Percentiles rank a stretch among this genome's conserved stretches.
These are phyloP conservation scores for Bonnemaisonia californica DNA, from an alignment of 31 red algal species.

Conservation along the genomic window DNA sequence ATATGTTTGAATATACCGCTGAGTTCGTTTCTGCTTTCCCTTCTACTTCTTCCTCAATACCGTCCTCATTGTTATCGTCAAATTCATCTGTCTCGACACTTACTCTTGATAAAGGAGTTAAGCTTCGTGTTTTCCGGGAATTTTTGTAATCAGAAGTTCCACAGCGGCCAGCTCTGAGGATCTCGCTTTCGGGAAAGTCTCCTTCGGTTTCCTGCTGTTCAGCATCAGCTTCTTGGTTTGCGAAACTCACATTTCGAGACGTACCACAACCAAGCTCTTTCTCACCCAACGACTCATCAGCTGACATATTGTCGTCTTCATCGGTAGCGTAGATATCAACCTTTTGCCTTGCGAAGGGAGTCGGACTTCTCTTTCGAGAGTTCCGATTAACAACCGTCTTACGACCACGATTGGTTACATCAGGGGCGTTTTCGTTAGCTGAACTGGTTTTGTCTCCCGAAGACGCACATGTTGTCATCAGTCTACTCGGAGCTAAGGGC, in stretches of 20 bases:
- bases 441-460: too few species aligned
- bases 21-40: too few species aligned
- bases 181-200: neutral
- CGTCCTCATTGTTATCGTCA: too few species aligned
- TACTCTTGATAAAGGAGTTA: neutral
- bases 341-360: neutral
- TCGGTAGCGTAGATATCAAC: neutral
- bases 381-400: neutral
- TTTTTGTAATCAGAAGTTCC: neutral
- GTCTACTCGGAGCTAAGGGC: too few species aligned
- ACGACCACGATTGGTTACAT: neutral
- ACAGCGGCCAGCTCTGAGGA: neutral
- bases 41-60: too few species aligned
- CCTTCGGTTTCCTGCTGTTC: neutral
- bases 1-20: too few species aligned
- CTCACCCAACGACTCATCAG: neutral
- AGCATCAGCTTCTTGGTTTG: neutral
- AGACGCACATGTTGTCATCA: too few species aligned
- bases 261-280: too few species aligned
- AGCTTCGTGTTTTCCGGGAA: neutral
- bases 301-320: neutral
- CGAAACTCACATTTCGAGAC: too few species aligned
- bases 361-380: neutral
- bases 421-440: too few species aligned
- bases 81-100: too few species aligned